Evolutionary conservation across 331 rosid species (phyloP).

Genomic region (Quercus tomentella): DNA sequence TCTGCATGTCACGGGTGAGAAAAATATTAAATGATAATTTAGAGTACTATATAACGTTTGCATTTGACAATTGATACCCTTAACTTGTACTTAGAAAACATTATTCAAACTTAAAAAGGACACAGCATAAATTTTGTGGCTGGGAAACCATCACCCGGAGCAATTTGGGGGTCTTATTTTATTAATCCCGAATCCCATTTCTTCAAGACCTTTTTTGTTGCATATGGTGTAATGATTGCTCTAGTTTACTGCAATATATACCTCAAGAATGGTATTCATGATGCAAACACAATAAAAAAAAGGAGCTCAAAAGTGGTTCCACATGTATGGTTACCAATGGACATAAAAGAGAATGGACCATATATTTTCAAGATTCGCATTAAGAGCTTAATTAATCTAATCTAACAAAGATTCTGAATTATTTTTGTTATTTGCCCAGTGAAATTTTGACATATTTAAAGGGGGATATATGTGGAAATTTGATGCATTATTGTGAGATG

Average conservation of each 20-base stretch:
- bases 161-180: background rate
- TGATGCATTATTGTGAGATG: too few relatives aligned
- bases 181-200: background rate
- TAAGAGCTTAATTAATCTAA: too few relatives aligned
- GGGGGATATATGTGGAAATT: too few relatives aligned
- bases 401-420: too few relatives aligned
- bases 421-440: too few relatives aligned
- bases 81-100: constrained; percentile 3
- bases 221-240: background rate
- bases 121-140: background rate
- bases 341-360: too few relatives aligned
- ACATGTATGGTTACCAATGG: too few relatives aligned
- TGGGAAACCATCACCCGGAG: background rate
- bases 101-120: constrained; percentile 10
- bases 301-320: too few relatives aligned
- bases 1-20: constrained; percentile 46
- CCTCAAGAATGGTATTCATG: background rate
- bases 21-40: background rate
- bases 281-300: background rate
- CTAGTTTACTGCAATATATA: too few relatives aligned
- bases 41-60: background rate
- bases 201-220: background rate
- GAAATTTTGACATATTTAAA: too few relatives aligned
- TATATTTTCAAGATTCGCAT: too few relatives aligned
- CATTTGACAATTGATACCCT: constrained; percentile 2